These are phyloP conservation scores for Pythium brachiatum DNA, from an alignment of 352 stramenopile genomes.

Conservation along the genomic window DNA sequence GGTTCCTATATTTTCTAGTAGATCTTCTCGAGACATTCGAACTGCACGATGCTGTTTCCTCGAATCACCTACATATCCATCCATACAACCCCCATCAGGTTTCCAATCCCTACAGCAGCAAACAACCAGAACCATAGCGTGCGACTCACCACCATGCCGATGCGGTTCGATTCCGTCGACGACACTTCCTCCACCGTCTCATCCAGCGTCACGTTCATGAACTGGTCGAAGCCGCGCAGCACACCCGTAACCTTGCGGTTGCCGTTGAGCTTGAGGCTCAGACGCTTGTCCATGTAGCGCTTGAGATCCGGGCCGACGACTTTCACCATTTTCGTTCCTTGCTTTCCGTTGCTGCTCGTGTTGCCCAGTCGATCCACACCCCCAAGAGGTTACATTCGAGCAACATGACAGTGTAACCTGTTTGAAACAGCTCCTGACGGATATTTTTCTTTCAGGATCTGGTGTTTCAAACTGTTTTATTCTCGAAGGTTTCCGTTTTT, in stretches of 20 bases:
- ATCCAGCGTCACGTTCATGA: constrained; percentile 97
- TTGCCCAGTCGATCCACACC: constrained; percentile 5
- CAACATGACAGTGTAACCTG: background rate
- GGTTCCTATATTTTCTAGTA: constrained; percentile 26
- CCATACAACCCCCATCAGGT: background rate
- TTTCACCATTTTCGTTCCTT: constrained; percentile 59
- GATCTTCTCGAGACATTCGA: constrained; percentile 84
- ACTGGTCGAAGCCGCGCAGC: constrained; percentile 95
- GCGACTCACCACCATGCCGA: constrained; percentile 91
- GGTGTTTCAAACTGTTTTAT: background rate
- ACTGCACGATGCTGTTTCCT: constrained; percentile 90
- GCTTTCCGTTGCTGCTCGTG: constrained; percentile 9
- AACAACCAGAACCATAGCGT: background rate
- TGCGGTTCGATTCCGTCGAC: constrained; percentile 80
- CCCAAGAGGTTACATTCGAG: constrained; percentile 5
- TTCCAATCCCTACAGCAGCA: background rate
- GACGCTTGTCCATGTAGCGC: constrained; percentile 94
- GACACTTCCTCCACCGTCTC: constrained; percentile 90
- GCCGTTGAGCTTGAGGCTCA: constrained; percentile 94
- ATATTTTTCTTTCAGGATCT: background rate
- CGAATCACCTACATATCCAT: constrained; percentile 64
- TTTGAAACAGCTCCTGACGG: constrained; percentile 7
- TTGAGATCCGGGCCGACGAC: constrained; percentile 82
- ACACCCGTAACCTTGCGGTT: constrained; percentile 93
- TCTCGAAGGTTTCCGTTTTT: constrained; percentile 18